Conservation (phyloP, 345 rosid species). For the Eucalyptus pauciflora region DNA sequence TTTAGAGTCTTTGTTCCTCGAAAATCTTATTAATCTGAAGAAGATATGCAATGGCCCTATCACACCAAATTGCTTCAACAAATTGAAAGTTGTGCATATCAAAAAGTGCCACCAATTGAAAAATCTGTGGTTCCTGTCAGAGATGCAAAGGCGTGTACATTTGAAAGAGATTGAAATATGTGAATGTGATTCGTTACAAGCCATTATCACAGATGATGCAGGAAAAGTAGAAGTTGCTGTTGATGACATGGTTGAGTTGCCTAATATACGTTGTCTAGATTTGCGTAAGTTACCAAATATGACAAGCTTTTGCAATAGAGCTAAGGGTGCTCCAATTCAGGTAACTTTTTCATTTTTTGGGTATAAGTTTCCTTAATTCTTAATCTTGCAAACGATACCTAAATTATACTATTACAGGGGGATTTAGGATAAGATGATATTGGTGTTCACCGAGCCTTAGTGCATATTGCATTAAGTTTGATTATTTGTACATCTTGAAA, state of each 20-base stretch:
- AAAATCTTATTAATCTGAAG: not conserved
- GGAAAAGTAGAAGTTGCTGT: rapidly evolving
- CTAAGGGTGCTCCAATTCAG: not conserved
- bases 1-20: not conserved
- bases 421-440: too few species aligned
- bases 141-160: not conserved
- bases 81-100: not conserved
- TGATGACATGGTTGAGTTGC: not conserved
- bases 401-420: too few species aligned
- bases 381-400: too few species aligned
- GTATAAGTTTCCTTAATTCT: too few species aligned
- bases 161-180: not conserved
- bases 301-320: not conserved
- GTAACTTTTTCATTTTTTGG: not conserved
- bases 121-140: rapidly evolving
- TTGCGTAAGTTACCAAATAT: not conserved
- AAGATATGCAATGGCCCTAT: not conserved
- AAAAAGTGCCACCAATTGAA: not conserved
- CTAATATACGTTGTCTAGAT: not conserved
- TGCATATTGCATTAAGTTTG: too few species aligned
- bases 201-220: not conserved
- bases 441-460: not conserved
- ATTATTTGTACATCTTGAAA: not conserved
- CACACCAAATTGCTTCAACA: not conserved
- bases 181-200: not conserved